Base-by-base conservation (phyloP, 192 early-diverging fungal species). In the Podila horticola region DNA sequence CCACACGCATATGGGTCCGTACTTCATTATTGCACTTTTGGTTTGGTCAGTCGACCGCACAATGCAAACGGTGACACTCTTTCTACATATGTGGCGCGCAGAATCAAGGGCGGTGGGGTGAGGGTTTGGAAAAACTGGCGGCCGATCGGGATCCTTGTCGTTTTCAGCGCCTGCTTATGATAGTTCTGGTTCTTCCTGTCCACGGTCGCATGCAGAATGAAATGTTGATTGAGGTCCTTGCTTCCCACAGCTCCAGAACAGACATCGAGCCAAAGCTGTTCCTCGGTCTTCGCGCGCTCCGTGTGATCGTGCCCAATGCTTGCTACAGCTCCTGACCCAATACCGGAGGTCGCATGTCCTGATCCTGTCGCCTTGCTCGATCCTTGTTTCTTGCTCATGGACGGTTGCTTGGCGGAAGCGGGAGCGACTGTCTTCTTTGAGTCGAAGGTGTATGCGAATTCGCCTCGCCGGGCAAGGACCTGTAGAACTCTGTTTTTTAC, bases 81-180 rank as follows among this genome's bases (percentile, higher is more conserved):
- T 17, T 45, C 2, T 1, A 45, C 41, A 45, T 2, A 45, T 1
- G 41, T 45, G 41, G 41, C 13, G 11, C 41, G 41, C 22, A 55
- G 9, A 6, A 55, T 26, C 52, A 55, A 55, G 5, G 52, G 52
- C n/a, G 52, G 52, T 12, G 52, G 52, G n/a, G 11, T 17, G n/a
- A 55, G 24, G n/a, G 52, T 55, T 55, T 55, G 52, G n/a, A 55
- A 55, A 26, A 22, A n/a, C n/a, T 55, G 52, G 24, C 52, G 52
- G 24, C 52, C 24, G 52, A 55, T 26, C 20, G 8, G 24, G 41
- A 45, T 45, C 13, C 41, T 15, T 17, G 41, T 45, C 3, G 15
- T 45, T 45, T 45, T 7, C n/a, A 55, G 22, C 1, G 22, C 9
- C 11, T n/a, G 24, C 50, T 52, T 52, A 2, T 55, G 52, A 12